Evolutionary conservation across 176 grass and related monocot species (phyloP), one percentile per base, ranked within the genome.

Genomic region (Oryza punctata): DNA sequence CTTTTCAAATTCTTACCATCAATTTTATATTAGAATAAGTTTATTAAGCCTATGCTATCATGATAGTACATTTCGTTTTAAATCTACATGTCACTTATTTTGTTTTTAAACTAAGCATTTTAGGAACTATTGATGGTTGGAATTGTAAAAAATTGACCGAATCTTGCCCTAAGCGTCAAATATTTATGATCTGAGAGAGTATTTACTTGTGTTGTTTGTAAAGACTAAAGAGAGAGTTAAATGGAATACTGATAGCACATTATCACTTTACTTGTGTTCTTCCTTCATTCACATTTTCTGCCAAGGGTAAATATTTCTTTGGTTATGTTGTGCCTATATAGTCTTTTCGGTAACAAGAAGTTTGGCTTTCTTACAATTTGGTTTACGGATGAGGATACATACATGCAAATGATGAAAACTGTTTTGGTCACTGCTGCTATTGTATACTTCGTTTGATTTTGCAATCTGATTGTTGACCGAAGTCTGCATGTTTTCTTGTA

Each of bases 401-500:
- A 11, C 27, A 37, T 61, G 46, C n/a, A 16, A 72, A 28, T 70
- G 37, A 75, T 35, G n/a, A 30, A 37, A 16, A 61, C n/a, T 35
- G 67, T 70, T 69, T 67, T 40, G 23, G 23, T 25, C 38, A 24
- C 19, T 69, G 27, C 69, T 59, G 30, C 32, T 30, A 63, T 76
- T 81, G 33, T 59, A 40, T 89, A 5, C 83, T 73, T 35, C 0
- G 33, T 61, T 78, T 57, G 26, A 73, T 84, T 74, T 32, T 68
- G 60, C 33, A 44, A 40, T 71, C 25, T 67, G 28, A 82, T 85
- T 81, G 15, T 69, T 88, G 26, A 78, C n/a, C 38, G 27, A 88
- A 41, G 23, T 57, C 81, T 45, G 33, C 2, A 2, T 74, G 59
- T 64, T 25, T 85, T 38, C 60, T 78, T 91, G 67, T 86, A 94